These are phyloP conservation scores for Lentinula detonsa DNA, from an alignment of 768 basidiomycete genomes.

Conservation along the genomic window DNA sequence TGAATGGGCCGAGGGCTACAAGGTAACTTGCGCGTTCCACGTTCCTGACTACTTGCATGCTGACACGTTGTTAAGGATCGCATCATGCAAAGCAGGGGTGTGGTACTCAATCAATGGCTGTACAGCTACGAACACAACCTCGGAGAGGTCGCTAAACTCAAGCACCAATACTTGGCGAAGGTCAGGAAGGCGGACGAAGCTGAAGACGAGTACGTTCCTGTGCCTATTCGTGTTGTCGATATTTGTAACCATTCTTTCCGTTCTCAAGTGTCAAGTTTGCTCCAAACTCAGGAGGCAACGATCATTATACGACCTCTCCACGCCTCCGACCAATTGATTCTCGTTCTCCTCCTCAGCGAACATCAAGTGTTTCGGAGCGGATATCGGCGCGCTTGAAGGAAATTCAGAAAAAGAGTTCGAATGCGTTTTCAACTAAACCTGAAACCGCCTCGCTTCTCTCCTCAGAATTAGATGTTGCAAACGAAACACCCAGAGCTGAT, in stretches of 20 bases:
- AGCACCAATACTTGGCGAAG: conserved; percentile 72
- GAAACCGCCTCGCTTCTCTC: conserved; percentile 8
- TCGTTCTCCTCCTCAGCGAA: conserved; percentile 48
- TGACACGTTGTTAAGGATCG: conserved; percentile 40
- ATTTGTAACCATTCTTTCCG: conserved; percentile 7
- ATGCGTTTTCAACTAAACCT: conserved; percentile 14
- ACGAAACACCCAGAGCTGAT: conserved; percentile 52
- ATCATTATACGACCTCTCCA: conserved; percentile 82
- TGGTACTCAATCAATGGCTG: conserved; percentile 62
- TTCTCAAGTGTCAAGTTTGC: conserved; percentile 76
- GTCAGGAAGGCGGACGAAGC: conserved; percentile 84
- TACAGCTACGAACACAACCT: conserved; percentile 66
- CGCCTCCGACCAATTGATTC: conserved; percentile 53
- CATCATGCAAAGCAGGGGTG: conserved; percentile 49
- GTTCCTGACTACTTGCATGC: conserved; percentile 6
- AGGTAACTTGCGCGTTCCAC: conserved; percentile 31
- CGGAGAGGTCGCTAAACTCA: conserved; percentile 64
- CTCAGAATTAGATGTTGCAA: conserved; percentile 23
- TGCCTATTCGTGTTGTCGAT: neutral
- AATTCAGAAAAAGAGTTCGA: conserved; percentile 53
- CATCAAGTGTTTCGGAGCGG: conserved; percentile 81
- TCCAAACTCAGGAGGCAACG: conserved; percentile 52
- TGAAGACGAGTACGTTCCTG: conserved; percentile 80
- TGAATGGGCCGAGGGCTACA: conserved; percentile 72
- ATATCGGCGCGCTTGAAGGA: conserved; percentile 80